These are phyloP conservation scores for Daldinia bambusicola DNA, from an alignment of 495 filamentous ascomycete genomes.

Conservation along the genomic window DNA sequence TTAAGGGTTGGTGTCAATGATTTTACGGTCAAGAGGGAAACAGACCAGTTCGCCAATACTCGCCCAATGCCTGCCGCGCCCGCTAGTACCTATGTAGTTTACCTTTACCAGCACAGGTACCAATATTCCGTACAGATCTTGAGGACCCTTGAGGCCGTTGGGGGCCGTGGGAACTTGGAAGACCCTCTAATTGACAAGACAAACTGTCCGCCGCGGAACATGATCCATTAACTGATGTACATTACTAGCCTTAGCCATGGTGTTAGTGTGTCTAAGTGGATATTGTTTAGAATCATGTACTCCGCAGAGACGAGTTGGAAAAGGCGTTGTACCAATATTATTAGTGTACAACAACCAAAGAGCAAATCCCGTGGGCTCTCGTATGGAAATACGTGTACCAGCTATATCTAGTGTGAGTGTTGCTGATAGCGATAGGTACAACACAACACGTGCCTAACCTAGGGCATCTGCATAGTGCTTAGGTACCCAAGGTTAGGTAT, in stretches of 20 bases:
- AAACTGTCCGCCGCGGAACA: constrained; percentile 6
- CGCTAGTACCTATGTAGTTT: too few species aligned
- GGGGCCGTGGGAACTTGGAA: background rate
- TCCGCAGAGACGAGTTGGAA: constrained; percentile 28
- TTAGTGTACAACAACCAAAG: constrained; percentile 27
- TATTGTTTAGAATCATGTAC: constrained; percentile 28
- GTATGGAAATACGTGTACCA: constrained; percentile 20
- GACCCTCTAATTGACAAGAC: background rate
- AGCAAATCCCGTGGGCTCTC: constrained; percentile 15
- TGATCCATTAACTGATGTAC: constrained; percentile 5
- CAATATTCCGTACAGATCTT: constrained; percentile 34
- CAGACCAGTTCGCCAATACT: constrained; percentile 24
- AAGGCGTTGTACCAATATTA: constrained; percentile 23
- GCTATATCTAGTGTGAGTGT: constrained; percentile 20
- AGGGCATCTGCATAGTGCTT: background rate
- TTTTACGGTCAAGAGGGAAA: constrained; percentile 18
- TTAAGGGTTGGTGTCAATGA: constrained; percentile 36
- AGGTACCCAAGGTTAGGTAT: background rate
- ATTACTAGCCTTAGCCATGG: background rate
- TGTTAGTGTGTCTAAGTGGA: background rate
- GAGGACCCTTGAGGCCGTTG: constrained; percentile 6
- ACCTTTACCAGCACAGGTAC: too few species aligned
- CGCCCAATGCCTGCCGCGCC: background rate
- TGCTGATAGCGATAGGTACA: constrained; percentile 18
- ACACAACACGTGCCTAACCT: background rate